Percentiles rank a stretch among this genome's conserved stretches.
These are phyloP conservation scores for Rhizopus microsporus DNA, from an alignment of 371 early-diverging fungal species.

Conservation along the genomic window DNA sequence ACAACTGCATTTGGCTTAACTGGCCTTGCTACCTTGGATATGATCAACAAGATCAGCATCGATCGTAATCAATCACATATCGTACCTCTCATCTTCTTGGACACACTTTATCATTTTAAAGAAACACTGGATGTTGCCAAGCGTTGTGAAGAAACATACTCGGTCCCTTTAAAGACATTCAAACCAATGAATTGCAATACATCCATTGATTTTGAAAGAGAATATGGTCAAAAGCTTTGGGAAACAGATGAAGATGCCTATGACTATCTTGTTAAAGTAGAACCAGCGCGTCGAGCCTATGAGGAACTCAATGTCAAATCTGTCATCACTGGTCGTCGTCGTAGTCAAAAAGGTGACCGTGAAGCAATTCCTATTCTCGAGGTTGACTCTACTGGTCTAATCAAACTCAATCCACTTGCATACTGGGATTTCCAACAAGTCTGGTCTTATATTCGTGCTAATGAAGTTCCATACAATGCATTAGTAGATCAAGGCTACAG, in stretches of 20 bases:
- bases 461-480: slow-evolving; percentile 89
- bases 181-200: slow-evolving; percentile 66
- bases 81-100: slow-evolving; percentile 88
- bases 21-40: slow-evolving; percentile 76
- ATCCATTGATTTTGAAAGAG: slow-evolving; percentile 66
- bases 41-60: slow-evolving; percentile 68
- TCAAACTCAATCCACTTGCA: slow-evolving; percentile 90
- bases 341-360: slow-evolving; percentile 88
- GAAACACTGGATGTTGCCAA: slow-evolving; percentile 84
- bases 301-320: slow-evolving; percentile 70
- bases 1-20: slow-evolving; percentile 93
- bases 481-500: slow-evolving; percentile 90
- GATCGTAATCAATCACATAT: slow-evolving; percentile 54
- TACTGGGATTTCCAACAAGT: slow-evolving; percentile 89
- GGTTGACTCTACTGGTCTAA: slow-evolving; percentile 76
- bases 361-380: slow-evolving; percentile 78
- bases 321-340: slow-evolving; percentile 88
- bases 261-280: slow-evolving; percentile 91
- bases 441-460: slow-evolving; percentile 80
- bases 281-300: slow-evolving; percentile 90
- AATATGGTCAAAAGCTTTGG: slow-evolving; percentile 83
- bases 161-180: slow-evolving; percentile 72
- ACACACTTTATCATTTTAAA: slow-evolving; percentile 90
- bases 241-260: slow-evolving; percentile 78
- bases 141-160: slow-evolving; percentile 67